Base-by-base conservation (phyloP, 2,329 filamentous ascomycete species). In the Nothomitra cinnamomea region DNA sequence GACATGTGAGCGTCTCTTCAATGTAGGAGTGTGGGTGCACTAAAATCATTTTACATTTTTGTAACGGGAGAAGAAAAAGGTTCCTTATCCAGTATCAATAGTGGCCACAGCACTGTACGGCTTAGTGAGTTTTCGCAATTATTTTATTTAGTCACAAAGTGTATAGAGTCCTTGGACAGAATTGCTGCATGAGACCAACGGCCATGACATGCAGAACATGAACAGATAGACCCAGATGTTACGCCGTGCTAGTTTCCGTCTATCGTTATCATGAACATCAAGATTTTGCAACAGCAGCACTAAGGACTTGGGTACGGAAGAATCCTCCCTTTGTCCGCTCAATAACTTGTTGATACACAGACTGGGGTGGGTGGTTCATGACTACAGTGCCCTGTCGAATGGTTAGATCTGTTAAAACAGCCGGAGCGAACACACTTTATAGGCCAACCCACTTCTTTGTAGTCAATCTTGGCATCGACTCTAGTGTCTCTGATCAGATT, bases 341-440 rank as follows among this genome's bases (percentile, higher is more conserved):
- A 65, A 98, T 98, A 64, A 98, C 92, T 71, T 98, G 90, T 74
- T 95, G 90, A 72, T 98, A 96, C 60, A 98, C 90, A 59, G 88
- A 95, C 74, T 94, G 92, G 58, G 92, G 90, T 52, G 90, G 92
- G 73, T 98, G 92, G 76, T 98, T 96, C 90, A 98, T 98, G 62
- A 96, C 82, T 53, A 98, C 92, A 53, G 92, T 96, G 65, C 92
- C 92, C 72, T 40, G 50, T 57, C 43, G 54, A 52, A 17, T 15
- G 19, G 50, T 24, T 43, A 35, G 17, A 45, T 19, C 5, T 10
- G 25, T n/a, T n/a, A 28, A 38, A 17, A n/a, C 6, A 28, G 32
- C 12, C 40, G 19, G 19, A 43, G 24, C 13, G 32, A 21, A 19
- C 4, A 17, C 32, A 32, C n/a, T 32, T 51, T 36, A 25, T 13